These are phyloP conservation scores for Citeromyces matritensis DNA, from an alignment of 805 yeast genomes.

Conservation along the genomic window DNA sequence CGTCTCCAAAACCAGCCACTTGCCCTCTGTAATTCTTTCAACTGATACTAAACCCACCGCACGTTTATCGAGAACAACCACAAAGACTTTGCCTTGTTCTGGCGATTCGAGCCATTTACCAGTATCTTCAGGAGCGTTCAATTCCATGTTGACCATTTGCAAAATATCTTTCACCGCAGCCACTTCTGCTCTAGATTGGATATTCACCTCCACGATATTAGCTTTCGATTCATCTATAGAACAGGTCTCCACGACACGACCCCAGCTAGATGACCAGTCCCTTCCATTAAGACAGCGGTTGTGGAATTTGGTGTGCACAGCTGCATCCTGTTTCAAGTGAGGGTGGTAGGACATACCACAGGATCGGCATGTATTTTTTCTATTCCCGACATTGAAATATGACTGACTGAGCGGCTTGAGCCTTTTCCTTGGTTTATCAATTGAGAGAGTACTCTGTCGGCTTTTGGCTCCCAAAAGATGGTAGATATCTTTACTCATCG, in stretches of 20 bases:
- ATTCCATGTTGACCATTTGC: slow-evolving; percentile 38
- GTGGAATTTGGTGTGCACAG: slow-evolving; percentile 38
- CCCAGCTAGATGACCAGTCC: slow-evolving; percentile 27
- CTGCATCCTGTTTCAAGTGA: slow-evolving; percentile 23
- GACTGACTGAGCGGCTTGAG: slow-evolving; percentile 4
- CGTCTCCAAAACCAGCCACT: slow-evolving; percentile 46
- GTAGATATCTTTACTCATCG: too few species aligned
- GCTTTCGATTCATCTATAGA: not conserved
- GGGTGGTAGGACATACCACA: slow-evolving; percentile 41
- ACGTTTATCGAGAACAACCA: slow-evolving; percentile 25
- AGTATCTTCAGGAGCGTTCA: slow-evolving; percentile 34
- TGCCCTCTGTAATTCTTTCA: slow-evolving; percentile 25
- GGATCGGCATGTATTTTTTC: slow-evolving; percentile 20
- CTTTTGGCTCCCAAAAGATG: too few species aligned
- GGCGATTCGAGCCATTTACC: slow-evolving; percentile 8
- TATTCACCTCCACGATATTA: slow-evolving; percentile 18
- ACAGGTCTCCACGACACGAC: slow-evolving; percentile 6
- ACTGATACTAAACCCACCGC: slow-evolving; percentile 45
- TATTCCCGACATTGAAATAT: slow-evolving; percentile 6
- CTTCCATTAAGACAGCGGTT: slow-evolving; percentile 29
- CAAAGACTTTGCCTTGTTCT: slow-evolving; percentile 27
- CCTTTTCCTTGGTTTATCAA: too few species aligned
- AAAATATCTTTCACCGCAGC: slow-evolving; percentile 23
- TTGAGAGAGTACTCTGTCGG: too few species aligned
- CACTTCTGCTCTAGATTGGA: slow-evolving; percentile 14